Evolutionary conservation across 306 rosid genomes (phyloP).

Genomic region (Dryas alaskensis): DNA sequence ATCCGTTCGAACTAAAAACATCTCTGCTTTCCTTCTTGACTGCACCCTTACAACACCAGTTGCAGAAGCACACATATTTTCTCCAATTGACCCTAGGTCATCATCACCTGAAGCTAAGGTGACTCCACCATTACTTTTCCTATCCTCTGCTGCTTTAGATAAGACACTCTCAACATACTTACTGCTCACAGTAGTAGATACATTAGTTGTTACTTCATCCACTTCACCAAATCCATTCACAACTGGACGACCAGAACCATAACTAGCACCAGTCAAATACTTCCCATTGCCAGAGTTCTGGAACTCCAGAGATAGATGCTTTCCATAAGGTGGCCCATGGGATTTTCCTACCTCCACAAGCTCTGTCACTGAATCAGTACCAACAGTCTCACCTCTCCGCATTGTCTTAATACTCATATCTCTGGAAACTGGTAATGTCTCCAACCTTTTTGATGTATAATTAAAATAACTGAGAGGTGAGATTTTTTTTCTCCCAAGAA

Average conservation of each 20-base stretch:
- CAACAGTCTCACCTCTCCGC: conserved; percentile 26
- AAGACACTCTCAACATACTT: conserved; percentile 27
- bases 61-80: conserved; percentile 91
- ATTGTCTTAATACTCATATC: conserved; percentile 28
- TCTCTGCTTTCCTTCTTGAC: conserved; percentile 96
- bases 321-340: conserved; percentile 37
- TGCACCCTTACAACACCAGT: conserved; percentile 98
- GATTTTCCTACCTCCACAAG: conserved; percentile 42
- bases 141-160: conserved; percentile 38
- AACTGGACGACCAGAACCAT: conserved; percentile 39
- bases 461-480: conserved; percentile 49
- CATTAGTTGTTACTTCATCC: conserved; percentile 22
- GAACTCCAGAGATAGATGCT: conserved; percentile 31
- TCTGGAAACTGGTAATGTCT: conserved; percentile 38
- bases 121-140: conserved; percentile 34
- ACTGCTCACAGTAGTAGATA: conserved; percentile 30
- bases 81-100: conserved; percentile 53
- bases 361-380: conserved; percentile 31
- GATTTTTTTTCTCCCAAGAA: conserved; percentile 49
- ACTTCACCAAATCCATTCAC: conserved; percentile 49
- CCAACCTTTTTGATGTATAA: conserved; percentile 40
- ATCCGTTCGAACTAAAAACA: conserved; percentile 94
- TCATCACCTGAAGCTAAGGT: conserved; percentile 40
- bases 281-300: conserved; percentile 38
- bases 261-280: conserved; percentile 34